Conservation (phyloP, 768 basidiomycete species). For the Suillus sp. region DNA sequence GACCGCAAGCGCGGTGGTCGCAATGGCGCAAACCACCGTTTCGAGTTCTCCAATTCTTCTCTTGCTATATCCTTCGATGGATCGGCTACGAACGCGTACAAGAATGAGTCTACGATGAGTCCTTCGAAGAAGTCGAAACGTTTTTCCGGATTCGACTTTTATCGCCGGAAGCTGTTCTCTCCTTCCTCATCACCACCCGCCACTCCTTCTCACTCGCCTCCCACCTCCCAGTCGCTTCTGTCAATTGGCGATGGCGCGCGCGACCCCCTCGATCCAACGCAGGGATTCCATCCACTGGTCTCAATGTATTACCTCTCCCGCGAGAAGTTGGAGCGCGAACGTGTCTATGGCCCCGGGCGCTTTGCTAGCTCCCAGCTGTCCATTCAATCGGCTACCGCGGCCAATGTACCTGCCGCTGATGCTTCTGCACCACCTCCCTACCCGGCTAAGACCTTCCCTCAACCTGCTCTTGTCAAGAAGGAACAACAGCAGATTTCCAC, state of each 20-base stretch:
- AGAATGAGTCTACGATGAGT: slow-evolving; percentile 40
- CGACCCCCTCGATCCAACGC: slow-evolving; percentile 76
- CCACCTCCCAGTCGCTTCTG: slow-evolving; percentile 58
- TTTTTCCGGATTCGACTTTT: slow-evolving; percentile 96
- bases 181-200: slow-evolving; percentile 47
- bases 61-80: slow-evolving; percentile 64
- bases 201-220: slow-evolving; percentile 63
- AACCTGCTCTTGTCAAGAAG: slow-evolving; percentile 35
- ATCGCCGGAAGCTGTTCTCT: slow-evolving; percentile 84
- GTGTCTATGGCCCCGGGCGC: slow-evolving; percentile 89
- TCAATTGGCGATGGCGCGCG: slow-evolving; percentile 50
- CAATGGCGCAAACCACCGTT: slow-evolving; percentile 43
- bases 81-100: slow-evolving; percentile 44
- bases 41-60: slow-evolving; percentile 68
- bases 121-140: slow-evolving; percentile 71
- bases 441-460: slow-evolving; percentile 34
- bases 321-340: slow-evolving; percentile 94
- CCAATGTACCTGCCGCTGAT: slow-evolving; percentile 23
- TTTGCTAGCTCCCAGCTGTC: slow-evolving; percentile 93
- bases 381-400: slow-evolving; percentile 38
- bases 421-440: slow-evolving; percentile 20
- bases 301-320: slow-evolving; percentile 96
- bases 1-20: slow-evolving; percentile 63
- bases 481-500: slow-evolving; percentile 27
- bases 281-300: slow-evolving; percentile 91